Percentiles rank a stretch among this genome's conserved stretches.
Conservation (phyloP, 805 yeast species). For the Saccharomycopsis guyanensis region DNA sequence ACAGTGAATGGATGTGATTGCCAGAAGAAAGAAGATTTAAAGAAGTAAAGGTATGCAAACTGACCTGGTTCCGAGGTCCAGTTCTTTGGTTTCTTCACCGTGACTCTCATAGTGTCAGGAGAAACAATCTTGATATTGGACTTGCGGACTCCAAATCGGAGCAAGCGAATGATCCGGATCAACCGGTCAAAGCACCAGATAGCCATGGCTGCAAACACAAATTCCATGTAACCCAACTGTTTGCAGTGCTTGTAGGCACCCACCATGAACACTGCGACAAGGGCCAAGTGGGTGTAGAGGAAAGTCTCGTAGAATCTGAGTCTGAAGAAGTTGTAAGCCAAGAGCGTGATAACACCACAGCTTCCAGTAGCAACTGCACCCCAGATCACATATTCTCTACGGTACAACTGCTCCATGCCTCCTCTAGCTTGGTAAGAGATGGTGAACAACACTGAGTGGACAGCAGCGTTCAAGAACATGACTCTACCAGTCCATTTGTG, state of each 20-base stretch:
- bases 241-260: conserved; percentile 2
- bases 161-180: conserved; percentile 45
- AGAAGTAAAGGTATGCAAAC: conserved; percentile 51
- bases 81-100: conserved; percentile 31
- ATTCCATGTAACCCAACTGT: conserved; percentile 2
- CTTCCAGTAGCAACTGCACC: conserved; percentile 42
- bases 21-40: conserved; percentile 47
- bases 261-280: conserved; percentile 2
- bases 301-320: conserved; percentile 4
- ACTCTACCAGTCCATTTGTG: conserved; percentile 61
- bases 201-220: neutral
- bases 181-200: conserved; percentile 47
- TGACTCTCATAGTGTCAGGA: conserved; percentile 41
- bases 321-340: neutral
- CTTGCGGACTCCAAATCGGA: conserved; percentile 22
- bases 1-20: conserved; percentile 73
- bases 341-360: conserved; percentile 17
- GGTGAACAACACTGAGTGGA: conserved; percentile 14
- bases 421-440: conserved; percentile 30
- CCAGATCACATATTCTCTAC: conserved; percentile 32
- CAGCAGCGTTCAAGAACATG: conserved; percentile 25
- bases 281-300: conserved; percentile 1
- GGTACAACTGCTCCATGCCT: conserved; percentile 31
- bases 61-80: conserved; percentile 50
- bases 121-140: conserved; percentile 24